Conservation (phyloP, 1,284 basidiomycete genomes). For the Puccinia novopanici region DNA sequence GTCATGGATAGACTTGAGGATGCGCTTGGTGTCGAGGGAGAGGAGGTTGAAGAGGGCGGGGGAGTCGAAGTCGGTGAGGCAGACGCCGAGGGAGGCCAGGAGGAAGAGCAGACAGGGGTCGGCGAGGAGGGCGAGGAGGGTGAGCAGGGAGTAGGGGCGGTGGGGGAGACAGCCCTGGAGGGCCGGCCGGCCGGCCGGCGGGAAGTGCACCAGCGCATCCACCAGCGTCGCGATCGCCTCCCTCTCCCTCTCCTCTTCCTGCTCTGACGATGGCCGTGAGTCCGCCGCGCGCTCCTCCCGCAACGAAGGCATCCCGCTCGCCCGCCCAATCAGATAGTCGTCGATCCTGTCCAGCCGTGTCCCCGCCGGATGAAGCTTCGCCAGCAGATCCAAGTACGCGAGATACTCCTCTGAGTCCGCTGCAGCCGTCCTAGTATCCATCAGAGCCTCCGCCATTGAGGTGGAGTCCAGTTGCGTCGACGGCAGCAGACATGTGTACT, state of each 20-base stretch:
- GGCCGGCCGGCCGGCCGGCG: neutral
- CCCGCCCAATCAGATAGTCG: neutral
- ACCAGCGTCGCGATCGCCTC: neutral
- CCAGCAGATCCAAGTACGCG: neutral
- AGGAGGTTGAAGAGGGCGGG: neutral
- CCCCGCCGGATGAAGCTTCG: neutral
- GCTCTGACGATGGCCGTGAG: too few relatives aligned
- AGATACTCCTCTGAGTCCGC: neutral
- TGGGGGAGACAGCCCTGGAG: constrained; percentile 7
- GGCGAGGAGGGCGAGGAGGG: constrained; percentile 19
- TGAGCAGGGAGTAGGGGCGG: neutral
- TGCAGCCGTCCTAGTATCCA: too few relatives aligned
- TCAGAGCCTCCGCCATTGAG: too few relatives aligned
- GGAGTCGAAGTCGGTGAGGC: neutral
- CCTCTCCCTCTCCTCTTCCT: neutral
- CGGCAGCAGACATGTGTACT: too few relatives aligned
- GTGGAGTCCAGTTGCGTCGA: too few relatives aligned
- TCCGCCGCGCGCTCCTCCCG: too few relatives aligned
- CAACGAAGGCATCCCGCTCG: too few relatives aligned
- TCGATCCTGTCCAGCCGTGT: constrained; percentile 8
- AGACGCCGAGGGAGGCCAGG: neutral
- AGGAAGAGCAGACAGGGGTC: neutral
- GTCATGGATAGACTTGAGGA: constrained; percentile 7
- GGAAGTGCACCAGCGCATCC: neutral
- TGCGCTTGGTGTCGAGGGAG: neutral